phyloP scores from a whole-genome alignment of 352 stramenopile genomes.

The Phytophthora foliorum region DNA sequence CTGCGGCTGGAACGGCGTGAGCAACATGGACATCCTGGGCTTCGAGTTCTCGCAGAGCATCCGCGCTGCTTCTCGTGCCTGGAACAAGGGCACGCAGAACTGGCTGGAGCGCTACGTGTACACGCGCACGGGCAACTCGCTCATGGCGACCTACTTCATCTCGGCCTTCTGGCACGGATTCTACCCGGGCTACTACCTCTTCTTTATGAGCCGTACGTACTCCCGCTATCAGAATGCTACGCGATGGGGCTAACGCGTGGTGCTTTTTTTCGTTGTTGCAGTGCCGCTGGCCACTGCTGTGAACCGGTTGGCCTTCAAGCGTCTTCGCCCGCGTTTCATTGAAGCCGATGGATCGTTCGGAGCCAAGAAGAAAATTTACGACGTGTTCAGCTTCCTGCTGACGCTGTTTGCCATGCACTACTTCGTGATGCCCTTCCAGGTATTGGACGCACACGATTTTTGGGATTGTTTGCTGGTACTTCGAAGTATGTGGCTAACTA shows the following conservation, averaged over 20 bases:
- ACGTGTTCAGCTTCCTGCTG: slow-evolving; percentile 56
- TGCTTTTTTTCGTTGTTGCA: slow-evolving; percentile 12
- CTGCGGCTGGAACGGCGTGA: slow-evolving; percentile 95
- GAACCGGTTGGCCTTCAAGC: slow-evolving; percentile 73
- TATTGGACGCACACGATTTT: slow-evolving; percentile 17
- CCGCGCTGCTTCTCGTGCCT: slow-evolving; percentile 89
- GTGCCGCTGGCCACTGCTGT: slow-evolving; percentile 76
- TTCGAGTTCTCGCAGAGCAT: slow-evolving; percentile 96
- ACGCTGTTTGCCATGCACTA: slow-evolving; percentile 71
- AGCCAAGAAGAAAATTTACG: slow-evolving; percentile 70
- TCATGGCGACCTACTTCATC: slow-evolving; percentile 95
- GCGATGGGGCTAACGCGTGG: slow-evolving; percentile 1
- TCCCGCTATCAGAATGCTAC: neutral
- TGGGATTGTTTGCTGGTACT: neutral
- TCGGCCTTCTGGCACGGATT: slow-evolving; percentile 99
- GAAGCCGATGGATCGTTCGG: slow-evolving; percentile 61
- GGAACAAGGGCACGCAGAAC: slow-evolving; percentile 98
- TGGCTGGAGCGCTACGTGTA: slow-evolving; percentile 99
- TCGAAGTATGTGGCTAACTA: too few species aligned
- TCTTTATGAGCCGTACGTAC: slow-evolving; percentile 90
- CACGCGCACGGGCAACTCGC: slow-evolving; percentile 93
- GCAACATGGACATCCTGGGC: slow-evolving; percentile 97
- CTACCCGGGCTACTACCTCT: slow-evolving; percentile 98
- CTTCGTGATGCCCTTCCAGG: slow-evolving; percentile 79
- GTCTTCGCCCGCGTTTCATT: slow-evolving; percentile 75